phyloP scores from a whole-genome alignment of 2,329 filamentous ascomycete genomes.

The Sphaerulina populicola region DNA sequence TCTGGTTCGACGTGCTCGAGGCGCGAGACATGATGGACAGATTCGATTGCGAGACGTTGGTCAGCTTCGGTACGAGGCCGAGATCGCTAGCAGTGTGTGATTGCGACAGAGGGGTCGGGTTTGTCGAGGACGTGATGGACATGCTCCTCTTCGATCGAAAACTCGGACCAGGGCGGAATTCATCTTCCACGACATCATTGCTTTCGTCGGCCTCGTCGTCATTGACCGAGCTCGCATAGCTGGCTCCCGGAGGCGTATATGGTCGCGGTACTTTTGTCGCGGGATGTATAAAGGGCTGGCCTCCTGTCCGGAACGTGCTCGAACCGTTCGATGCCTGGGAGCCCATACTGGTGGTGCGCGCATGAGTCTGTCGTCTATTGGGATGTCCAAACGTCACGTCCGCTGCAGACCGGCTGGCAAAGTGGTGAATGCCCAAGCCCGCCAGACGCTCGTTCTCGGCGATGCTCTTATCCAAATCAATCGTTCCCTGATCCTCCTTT shows the following conservation, averaged over 20 bases:
- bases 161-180: constrained; percentile 35
- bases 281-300: constrained; percentile 47
- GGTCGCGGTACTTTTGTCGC: constrained; percentile 49
- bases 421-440: constrained; percentile 49
- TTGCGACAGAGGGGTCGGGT: constrained; percentile 29
- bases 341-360: constrained; percentile 48
- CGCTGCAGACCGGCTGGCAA: constrained; percentile 36
- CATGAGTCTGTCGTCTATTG: constrained; percentile 39
- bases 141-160: constrained; percentile 36
- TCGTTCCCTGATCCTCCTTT: constrained; percentile 36
- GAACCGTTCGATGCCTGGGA: constrained; percentile 48
- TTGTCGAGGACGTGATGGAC: constrained; percentile 36
- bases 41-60: constrained; percentile 47
- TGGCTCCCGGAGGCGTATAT: constrained; percentile 47
- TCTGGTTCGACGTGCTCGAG: constrained; percentile 31
- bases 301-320: constrained; percentile 38
- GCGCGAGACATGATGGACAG: constrained; percentile 40
- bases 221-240: constrained; percentile 43
- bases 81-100: constrained; percentile 31
- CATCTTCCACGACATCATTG: constrained; percentile 40
- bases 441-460: constrained; percentile 47
- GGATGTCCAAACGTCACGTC: constrained; percentile 39
- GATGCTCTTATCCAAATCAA: constrained; percentile 49
- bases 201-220: constrained; percentile 37
- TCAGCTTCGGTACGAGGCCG: constrained; percentile 41